A percentile compares a stretch with the other conserved stretches of the same genome.
Conservation (phyloP, 768 basidiomycete genomes). For the Tricholomella constricta region DNA sequence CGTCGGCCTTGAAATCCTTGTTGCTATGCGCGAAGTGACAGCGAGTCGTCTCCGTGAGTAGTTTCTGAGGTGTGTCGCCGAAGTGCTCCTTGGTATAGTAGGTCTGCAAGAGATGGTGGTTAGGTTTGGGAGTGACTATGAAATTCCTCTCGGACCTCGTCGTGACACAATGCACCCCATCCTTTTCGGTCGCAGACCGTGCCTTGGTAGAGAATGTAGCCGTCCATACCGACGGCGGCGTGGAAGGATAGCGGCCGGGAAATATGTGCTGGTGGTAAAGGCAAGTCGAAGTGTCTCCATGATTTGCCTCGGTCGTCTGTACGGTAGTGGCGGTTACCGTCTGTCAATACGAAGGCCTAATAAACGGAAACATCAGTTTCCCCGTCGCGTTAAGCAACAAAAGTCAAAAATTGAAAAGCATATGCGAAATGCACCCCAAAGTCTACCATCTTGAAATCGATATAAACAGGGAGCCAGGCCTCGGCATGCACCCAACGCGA, state of each 20-base stretch:
- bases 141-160: slow-evolving; percentile 55
- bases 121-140: slow-evolving; percentile 1
- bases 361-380: not conserved
- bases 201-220: slow-evolving; percentile 80
- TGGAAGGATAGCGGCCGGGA: slow-evolving; percentile 83
- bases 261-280: slow-evolving; percentile 58
- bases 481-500: too few species aligned
- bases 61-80: slow-evolving; percentile 51
- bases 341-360: slow-evolving; percentile 87
- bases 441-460: too few species aligned
- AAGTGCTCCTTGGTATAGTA: slow-evolving; percentile 90
- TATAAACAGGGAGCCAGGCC: too few species aligned
- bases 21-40: slow-evolving; percentile 93
- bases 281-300: slow-evolving; percentile 82
- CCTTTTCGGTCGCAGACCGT: slow-evolving; percentile 56
- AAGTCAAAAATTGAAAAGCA: too few species aligned
- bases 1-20: slow-evolving; percentile 77
- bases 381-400: not conserved
- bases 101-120: slow-evolving; percentile 51
- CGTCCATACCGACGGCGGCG: slow-evolving; percentile 70
- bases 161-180: slow-evolving; percentile 64
- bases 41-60: slow-evolving; percentile 70
- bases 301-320: slow-evolving; percentile 86
- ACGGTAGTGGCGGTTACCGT: slow-evolving; percentile 76
- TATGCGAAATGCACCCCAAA: too few species aligned